Conservation (phyloP, 352 stramenopile species). For the Phytopythium vexans region DNA sequence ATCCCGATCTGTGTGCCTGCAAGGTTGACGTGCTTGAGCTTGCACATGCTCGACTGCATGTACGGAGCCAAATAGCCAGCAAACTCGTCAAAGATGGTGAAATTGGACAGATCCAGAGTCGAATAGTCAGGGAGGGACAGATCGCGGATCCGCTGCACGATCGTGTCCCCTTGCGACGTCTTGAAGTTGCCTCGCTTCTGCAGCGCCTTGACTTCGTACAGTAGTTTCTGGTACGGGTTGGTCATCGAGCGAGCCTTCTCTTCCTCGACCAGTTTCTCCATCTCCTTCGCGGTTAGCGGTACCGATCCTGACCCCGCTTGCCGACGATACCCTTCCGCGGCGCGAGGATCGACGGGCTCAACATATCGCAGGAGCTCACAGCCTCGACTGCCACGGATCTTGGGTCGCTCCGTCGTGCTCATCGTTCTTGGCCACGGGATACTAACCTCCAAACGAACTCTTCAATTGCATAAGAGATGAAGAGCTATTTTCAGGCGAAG, state of each 20-base stretch:
- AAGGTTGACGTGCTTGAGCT: slow-evolving; percentile 41
- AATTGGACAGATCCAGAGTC: slow-evolving; percentile 47
- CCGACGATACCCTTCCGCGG: slow-evolving; percentile 49
- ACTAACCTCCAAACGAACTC: too few species aligned
- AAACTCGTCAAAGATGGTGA: slow-evolving; percentile 61
- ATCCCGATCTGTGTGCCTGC: slow-evolving; percentile 51
- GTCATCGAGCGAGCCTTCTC: slow-evolving; percentile 58
- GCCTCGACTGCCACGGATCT: slow-evolving; percentile 40
- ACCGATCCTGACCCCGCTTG: slow-evolving; percentile 8
- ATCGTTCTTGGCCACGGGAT: too few species aligned
- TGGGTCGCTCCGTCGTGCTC: slow-evolving; percentile 15
- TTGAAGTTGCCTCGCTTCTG: slow-evolving; percentile 70
- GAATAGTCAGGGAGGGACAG: slow-evolving; percentile 29
- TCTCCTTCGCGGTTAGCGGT: slow-evolving; percentile 16
- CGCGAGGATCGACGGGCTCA: slow-evolving; percentile 51
- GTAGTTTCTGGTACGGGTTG: slow-evolving; percentile 55
- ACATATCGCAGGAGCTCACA: slow-evolving; percentile 42
- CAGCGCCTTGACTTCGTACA: slow-evolving; percentile 63
- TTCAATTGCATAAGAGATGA: too few species aligned
- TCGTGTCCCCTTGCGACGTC: slow-evolving; percentile 42
- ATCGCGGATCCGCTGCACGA: slow-evolving; percentile 50
- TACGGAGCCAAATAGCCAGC: slow-evolving; percentile 50
- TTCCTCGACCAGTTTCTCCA: slow-evolving; percentile 56
- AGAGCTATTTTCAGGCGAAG: too few species aligned
- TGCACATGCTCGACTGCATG: slow-evolving; percentile 48